Base-by-base conservation (phyloP, 2,329 filamentous ascomycete genomes). In the Botrytis squamosa region DNA sequence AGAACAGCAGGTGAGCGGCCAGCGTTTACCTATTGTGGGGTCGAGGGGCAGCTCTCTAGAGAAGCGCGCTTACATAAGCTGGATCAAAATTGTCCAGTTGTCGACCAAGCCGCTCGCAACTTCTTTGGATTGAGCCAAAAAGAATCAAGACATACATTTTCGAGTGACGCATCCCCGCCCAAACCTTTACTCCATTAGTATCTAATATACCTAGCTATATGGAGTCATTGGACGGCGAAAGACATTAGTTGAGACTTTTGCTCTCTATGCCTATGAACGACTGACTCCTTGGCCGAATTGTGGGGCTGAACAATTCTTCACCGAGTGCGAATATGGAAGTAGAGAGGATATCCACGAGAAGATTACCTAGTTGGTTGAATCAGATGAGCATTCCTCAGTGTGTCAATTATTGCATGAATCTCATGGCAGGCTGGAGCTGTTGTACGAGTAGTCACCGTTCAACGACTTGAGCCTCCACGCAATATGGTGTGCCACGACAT, bases 261-360 rank as follows among this genome's bases (percentile, higher is more conserved):
- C 33, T 57, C 8, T n/a, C 25, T 18, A 18, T 33, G 22, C 36
- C 25, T 55, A 12, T n/a, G 46, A 6, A 42, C n/a, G 36, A 42
- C 25, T 68, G 36, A 68, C 66, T 42, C 46, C 16, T 68, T 68
- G 49, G 25, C 66, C 66, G 49, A 22, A 12, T 55, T 55, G 46
- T 42, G 46, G 33, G 46, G 22, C 46, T 38, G 36, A 18, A 38
- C 22, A 9, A 33, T 29, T 57, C 16, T n/a, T 68, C 65, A 38
- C 65, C 46, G 65, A 55, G 49, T 68, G 42, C n/a, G 25, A 46
- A 65, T 57, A 42, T 42, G 36, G 65, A 49, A 29, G 65, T 46
- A 22, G 29, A 36, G 36, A 9, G 22, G 52, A 7, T 20, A 14
- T 8, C 25, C 16, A 25, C 18, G 4, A n/a, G 42, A 14, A 67